A percentile compares a stretch with the other conserved stretches of the same genome.
phyloP scores from a whole-genome alignment of 2,329 filamentous ascomycete genomes.

The Xylariales sp. region DNA sequence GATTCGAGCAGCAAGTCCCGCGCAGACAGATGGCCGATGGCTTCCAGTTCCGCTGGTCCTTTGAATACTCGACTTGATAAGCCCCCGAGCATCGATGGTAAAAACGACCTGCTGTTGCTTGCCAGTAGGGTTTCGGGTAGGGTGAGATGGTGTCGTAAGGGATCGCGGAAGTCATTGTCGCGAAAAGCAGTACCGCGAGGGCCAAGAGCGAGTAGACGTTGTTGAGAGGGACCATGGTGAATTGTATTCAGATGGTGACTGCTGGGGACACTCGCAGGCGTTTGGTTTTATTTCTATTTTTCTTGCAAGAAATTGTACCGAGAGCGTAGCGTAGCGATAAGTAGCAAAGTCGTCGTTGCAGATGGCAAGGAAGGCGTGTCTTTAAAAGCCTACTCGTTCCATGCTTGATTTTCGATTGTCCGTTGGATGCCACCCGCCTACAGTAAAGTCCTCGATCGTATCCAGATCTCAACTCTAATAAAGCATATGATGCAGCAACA shows the following conservation, averaged over 20 bases:
- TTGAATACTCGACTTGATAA: constrained; percentile 2
- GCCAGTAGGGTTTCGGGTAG: background rate
- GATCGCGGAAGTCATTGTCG: background rate
- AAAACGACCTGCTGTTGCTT: background rate
- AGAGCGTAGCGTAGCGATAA: too few species aligned
- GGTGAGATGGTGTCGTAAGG: constrained; percentile 2
- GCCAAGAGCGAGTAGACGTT: background rate
- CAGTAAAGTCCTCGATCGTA: too few species aligned
- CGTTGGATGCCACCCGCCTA: too few species aligned
- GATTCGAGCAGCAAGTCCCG: constrained; percentile 9
- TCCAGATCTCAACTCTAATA: too few species aligned
- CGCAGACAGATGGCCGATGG: constrained; percentile 7
- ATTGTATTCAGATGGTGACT: background rate
- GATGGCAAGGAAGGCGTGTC: too few species aligned
- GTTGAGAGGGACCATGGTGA: background rate
- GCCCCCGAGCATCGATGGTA: constrained; percentile 6
- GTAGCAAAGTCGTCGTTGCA: too few species aligned
- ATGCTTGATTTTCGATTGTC: too few species aligned
- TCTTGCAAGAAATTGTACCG: too few species aligned
- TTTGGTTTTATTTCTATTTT: too few species aligned
- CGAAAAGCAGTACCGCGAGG: background rate
- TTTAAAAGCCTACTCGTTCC: too few species aligned
- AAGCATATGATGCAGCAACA: too few species aligned
- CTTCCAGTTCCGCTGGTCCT: constrained; percentile 2
- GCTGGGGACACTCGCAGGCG: too few species aligned